Base-by-base conservation (phyloP, 495 filamentous ascomycete genomes). In the Aspergillus nidulans region DNA sequence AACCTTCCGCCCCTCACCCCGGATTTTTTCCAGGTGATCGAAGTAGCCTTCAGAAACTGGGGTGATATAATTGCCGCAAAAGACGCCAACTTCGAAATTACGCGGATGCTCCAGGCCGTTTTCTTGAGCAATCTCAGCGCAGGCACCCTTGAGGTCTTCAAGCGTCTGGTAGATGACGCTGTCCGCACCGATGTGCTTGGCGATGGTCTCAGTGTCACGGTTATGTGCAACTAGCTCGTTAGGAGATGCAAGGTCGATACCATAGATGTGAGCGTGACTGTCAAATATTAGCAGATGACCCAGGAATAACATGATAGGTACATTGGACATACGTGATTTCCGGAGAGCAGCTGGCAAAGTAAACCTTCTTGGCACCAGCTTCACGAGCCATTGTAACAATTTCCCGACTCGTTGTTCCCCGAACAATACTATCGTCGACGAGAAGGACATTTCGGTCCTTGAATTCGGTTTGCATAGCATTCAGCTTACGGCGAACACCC, bases 371-470 rank as follows among this genome's bases (percentile, higher is more conserved):
- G 6, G 95, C 92, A 45, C 90, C 90, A 39, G 90, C 90, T 69
- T 97, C 92, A 40, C 87, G 80, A 9, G 91, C 94, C 94, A 98
- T 96, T 57, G 67, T 84, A 34, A 97, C 91, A 58, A 97, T 98
- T 70, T 97, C 94, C 21, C 88, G 75, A 57, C 84, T 89, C 0
- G 92, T 97, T 6, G 90, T 98, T 49, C 94, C 94, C 9, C 92
- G 83, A 8, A 97, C 92, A 56, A 97, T 94, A 63, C 87, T 91
- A 70, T 97, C 92, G 60, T 97, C 92, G 3, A 97, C 88, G 6
- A 97, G 79, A 15, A 91, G 80, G 7, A 98, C 90, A 59, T 87
- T 90, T 60, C 87, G 84, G 53, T 83, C 88, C 61, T 86, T 78
- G 71, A 98, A 97, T 67, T 97, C 91, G 26, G 87, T 83, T 47